Conservation (phyloP, 768 basidiomycete species). For the Pleurotus giganteus region DNA sequence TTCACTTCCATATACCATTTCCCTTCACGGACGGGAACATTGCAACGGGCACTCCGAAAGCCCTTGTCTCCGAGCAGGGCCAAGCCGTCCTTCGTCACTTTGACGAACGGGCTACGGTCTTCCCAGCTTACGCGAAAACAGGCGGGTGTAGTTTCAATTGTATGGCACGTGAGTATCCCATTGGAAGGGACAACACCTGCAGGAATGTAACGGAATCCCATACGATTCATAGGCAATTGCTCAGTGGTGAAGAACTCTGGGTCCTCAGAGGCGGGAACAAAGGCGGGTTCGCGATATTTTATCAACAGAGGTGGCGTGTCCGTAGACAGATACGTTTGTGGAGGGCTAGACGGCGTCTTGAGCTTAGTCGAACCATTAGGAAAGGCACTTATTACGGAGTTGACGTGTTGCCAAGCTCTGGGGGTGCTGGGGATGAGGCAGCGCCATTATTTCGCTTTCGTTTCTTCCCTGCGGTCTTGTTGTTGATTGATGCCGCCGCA, state of each 20-base stretch:
- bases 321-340: constrained; percentile 61
- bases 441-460: constrained; percentile 53
- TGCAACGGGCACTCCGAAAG: constrained; percentile 86
- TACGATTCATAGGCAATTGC: constrained; percentile 66
- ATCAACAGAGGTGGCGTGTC: constrained; percentile 60
- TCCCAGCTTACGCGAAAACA: constrained; percentile 83
- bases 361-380: constrained; percentile 12
- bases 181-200: constrained; percentile 69
- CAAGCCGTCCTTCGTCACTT: constrained; percentile 76
- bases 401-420: constrained; percentile 43
- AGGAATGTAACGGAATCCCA: constrained; percentile 78
- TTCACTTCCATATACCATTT: constrained; percentile 94
- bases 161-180: constrained; percentile 62
- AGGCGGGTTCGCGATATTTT: constrained; percentile 72
- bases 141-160: constrained; percentile 77
- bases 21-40: constrained; percentile 86
- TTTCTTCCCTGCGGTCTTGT: constrained; percentile 40
- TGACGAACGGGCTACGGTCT: constrained; percentile 80
- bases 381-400: constrained; percentile 25
- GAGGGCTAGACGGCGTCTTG: constrained; percentile 39
- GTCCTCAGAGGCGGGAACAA: constrained; percentile 54
- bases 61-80: constrained; percentile 81
- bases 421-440: constrained; percentile 59
- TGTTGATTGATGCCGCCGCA: constrained; percentile 5
- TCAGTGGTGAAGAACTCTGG: constrained; percentile 68